Conservation (phyloP, 2,329 filamentous ascomycete species). For the Pestalotiopsis fici region DNA sequence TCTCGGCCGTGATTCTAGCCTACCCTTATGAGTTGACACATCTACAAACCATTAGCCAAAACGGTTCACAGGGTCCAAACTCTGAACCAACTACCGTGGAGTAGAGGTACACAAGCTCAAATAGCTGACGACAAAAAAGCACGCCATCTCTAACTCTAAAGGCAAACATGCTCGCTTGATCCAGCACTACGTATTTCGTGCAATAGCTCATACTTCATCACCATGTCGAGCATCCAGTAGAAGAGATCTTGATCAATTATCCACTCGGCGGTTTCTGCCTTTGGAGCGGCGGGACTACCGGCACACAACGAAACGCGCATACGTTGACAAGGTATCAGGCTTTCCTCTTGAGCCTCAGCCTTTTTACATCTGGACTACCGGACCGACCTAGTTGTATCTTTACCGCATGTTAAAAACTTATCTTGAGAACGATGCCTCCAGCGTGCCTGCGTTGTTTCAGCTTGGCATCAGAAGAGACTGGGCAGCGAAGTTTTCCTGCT, state of each 20-base stretch:
- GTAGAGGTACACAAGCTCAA: neutral
- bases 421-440: neutral
- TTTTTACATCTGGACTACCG: neutral
- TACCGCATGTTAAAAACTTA: neutral
- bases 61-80: neutral
- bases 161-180: too few relatives aligned
- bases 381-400: neutral
- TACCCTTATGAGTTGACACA: neutral
- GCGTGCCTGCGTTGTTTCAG: constrained; percentile 5
- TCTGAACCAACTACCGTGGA: neutral
- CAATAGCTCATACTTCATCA: too few relatives aligned
- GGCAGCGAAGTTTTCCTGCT: neutral
- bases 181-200: too few relatives aligned
- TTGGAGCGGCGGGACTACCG: neutral
- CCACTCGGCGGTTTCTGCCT: neutral
- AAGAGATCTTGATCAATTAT: too few relatives aligned
- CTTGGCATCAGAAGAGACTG: constrained; percentile 3
- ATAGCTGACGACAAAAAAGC: neutral
- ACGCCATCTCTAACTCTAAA: neutral
- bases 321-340: neutral
- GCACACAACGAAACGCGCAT: neutral
- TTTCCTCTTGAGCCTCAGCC: neutral
- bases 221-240: too few relatives aligned
- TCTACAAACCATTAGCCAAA: neutral
- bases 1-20: neutral